Base-by-base conservation (phyloP, 441 rosid genomes). In the Pelargonium australe region DNA sequence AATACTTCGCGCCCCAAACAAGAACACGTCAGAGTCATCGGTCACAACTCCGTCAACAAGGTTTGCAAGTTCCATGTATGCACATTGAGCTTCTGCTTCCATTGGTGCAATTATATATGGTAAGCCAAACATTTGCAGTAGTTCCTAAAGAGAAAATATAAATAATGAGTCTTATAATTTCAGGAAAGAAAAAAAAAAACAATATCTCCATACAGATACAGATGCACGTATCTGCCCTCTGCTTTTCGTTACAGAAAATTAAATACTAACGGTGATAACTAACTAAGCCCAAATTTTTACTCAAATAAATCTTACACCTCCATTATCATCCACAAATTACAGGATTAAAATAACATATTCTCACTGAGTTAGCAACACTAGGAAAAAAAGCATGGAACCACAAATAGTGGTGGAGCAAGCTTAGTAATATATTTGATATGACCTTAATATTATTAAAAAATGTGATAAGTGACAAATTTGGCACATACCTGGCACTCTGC, bases 71-170 rank as follows among this genome's bases (percentile, higher is more conserved):
- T 95, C 99, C 95, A 95, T 83, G 75, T 81, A 85, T 74, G 98
- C 99, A 83, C 99, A 92, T 74, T 95, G 98, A 73, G 99, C 99
- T 80, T 95, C 99, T 68, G 98, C 99, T 82, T 95, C 99, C 98
- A 90, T 95, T 66, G 98, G 98, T 71, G 99, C 96, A 73, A 95
- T 86, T 64, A 92, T 87, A 83, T 90, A 95, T 16, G 98, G 99
- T 79, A 95, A 69, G 77, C 97, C 99, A 90, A 95, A 95, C 81
- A 92, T 90, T 83, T 95, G 97, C 80, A 95, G 85, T 76, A 92
- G 87, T 74, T 92, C 99, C 99, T 95, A 71, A 71, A 72, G 10
- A 71, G 68, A 72, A 58, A 60, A 61, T 11, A 44, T 44, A 44
- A 2, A 44, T 44, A 44, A 44, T 44, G 49, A 44, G 13, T 44